phyloP scores from a whole-genome alignment of 164 flowering plant species.

The Vitis labrusca region DNA sequence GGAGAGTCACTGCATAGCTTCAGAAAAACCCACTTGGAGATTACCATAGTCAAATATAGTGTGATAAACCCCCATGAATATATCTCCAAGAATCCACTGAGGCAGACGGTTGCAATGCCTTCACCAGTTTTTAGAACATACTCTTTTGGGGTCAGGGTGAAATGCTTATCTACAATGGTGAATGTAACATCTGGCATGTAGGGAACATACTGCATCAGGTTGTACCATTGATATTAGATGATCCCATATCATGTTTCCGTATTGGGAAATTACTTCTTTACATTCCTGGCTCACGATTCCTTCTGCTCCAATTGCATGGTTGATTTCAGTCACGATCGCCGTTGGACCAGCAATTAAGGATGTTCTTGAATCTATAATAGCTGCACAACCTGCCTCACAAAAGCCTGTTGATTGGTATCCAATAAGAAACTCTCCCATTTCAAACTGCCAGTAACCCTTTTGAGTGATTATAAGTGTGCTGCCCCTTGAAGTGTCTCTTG shows the following conservation, averaged over 20 bases:
- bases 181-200: slow-evolving; percentile 2
- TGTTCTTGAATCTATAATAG: too few species aligned
- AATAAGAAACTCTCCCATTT: too few species aligned
- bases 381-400: too few species aligned
- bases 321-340: too few species aligned
- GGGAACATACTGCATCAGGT: not conserved
- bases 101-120: slow-evolving; percentile 53
- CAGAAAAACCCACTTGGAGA: slow-evolving; percentile 45
- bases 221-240: slow-evolving; percentile 46
- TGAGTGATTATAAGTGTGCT: too few species aligned
- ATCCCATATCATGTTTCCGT: slow-evolving; percentile 19
- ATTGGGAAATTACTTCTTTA: not conserved
- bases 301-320: too few species aligned
- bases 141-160: not conserved
- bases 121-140: slow-evolving; percentile 53
- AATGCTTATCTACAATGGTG: not conserved
- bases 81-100: slow-evolving; percentile 60
- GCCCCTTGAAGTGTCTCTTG: too few species aligned
- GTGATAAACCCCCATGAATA: slow-evolving; percentile 55
- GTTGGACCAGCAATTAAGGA: too few species aligned
- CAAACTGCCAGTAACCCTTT: too few species aligned
- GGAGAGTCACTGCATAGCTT: slow-evolving; percentile 14
- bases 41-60: slow-evolving; percentile 53
- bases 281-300: not conserved
- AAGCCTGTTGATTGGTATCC: too few species aligned